Evolutionary conservation across 192 early-diverging fungal genomes (phyloP), one percentile per base, ranked within the genome.

Genomic region (Backusella australiensis): DNA sequence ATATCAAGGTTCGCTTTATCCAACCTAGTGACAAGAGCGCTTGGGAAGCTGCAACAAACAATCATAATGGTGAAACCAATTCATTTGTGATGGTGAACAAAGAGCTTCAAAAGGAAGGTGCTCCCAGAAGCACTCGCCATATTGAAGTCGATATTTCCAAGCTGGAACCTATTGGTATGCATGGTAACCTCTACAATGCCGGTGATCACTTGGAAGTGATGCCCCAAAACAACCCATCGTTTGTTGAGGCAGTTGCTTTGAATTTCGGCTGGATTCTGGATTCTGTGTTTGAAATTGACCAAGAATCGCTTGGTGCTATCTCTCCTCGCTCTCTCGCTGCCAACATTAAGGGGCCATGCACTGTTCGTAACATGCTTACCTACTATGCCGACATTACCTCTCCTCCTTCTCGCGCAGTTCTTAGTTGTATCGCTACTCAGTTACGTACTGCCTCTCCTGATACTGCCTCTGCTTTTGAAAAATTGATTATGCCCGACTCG

Each of bases 191-290:
- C 17, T 88, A 87, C 34, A 44, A 80, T 46, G 83, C 87, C 29
- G 88, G 88, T 53, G 88, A 89, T 71, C 88, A 89, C 67, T 59
- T 89, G 11, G 88, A 89, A 74, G 71, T 89, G 7, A 78, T 75
- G 39, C 88, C 88, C 5, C 70, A 76, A 34, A 87, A 89, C 23
- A 78, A 81, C 65, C 7, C 63, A 1, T 65, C 77, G 2, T 21
- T 78, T n/a, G 87, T 89, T 1, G 80, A 86, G n/a, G 52, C 71
- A 19, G 74, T 85, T 69, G 84, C 86, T 6, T 38, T 82, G 38
- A 77, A 71, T 4, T 74, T 89, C 2, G 84, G 86, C 19, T 67
- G 89, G 52, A 81, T 83, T 15, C 68, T 89, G 12, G 88, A 89
- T 32, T 82, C 82, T 21, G 83, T 83, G 17, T 88, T 88, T 63